phyloP scores from a whole-genome alignment of 352 stramenopile species.

The Phytophthora hybrid region DNA sequence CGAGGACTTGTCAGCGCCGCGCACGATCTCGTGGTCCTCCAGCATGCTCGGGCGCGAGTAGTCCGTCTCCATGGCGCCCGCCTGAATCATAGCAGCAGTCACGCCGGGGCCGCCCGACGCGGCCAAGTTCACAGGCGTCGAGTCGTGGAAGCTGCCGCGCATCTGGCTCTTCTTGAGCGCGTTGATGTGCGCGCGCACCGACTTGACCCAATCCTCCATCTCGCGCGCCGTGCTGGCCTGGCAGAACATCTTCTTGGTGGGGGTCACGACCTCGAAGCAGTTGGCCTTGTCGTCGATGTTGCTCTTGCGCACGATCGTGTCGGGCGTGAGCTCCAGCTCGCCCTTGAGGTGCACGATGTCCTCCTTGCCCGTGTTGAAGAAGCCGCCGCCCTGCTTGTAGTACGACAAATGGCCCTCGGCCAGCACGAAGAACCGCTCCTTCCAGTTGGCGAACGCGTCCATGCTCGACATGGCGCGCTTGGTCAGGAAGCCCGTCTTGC shows the following conservation, averaged over 20 bases:
- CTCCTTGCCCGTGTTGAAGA: conserved; percentile 89
- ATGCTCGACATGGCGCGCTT: conserved; percentile 90
- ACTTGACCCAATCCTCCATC: conserved; percentile 91
- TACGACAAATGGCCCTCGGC: conserved; percentile 87
- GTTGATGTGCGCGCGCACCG: conserved; percentile 80
- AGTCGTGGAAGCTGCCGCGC: conserved; percentile 77
- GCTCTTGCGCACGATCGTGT: conserved; percentile 84
- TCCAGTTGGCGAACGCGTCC: conserved; percentile 90
- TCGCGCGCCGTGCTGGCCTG: conserved; percentile 82
- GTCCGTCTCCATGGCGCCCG: conserved; percentile 49
- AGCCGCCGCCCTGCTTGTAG: conserved; percentile 88
- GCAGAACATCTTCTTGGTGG: conserved; percentile 88
- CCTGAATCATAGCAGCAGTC: conserved; percentile 22
- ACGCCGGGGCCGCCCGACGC: conserved; percentile 37
- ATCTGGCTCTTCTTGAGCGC: conserved; percentile 67
- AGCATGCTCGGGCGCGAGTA: conserved; percentile 86
- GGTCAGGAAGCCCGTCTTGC: conserved; percentile 87
- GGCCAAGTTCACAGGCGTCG: conserved; percentile 39
- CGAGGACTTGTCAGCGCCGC: conserved; percentile 77
- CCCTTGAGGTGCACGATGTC: conserved; percentile 89
- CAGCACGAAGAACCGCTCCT: conserved; percentile 89
- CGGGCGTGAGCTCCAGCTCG: conserved; percentile 80
- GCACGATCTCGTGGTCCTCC: conserved; percentile 88
- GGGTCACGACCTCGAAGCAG: conserved; percentile 87
- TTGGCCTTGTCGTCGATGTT: conserved; percentile 90